Conservation (phyloP, 2,329 filamentous ascomycete species). For the Catunica adiposa region DNA sequence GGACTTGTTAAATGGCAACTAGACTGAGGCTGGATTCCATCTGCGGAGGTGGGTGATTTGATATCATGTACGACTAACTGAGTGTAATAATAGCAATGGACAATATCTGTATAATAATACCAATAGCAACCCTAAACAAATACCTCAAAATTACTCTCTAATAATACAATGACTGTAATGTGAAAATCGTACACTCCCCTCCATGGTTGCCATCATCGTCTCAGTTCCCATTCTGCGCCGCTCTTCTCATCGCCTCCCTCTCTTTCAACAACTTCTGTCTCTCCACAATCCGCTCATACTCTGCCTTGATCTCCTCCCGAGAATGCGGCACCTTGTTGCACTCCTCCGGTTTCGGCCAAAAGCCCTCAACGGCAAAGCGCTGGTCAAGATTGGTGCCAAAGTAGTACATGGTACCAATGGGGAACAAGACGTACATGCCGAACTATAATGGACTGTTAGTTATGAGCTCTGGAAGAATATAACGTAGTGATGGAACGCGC, state of each 20-base stretch:
- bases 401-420: conserved; percentile 99
- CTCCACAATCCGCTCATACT: conserved; percentile 55
- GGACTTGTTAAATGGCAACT: conserved; percentile 17
- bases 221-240: conserved; percentile 16
- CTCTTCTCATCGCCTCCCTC: conserved; percentile 24
- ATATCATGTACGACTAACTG: background rate
- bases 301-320: conserved; percentile 64
- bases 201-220: background rate
- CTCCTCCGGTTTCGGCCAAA: conserved; percentile 77
- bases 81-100: background rate
- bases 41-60: too few relatives aligned
- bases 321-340: conserved; percentile 63
- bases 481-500: conserved; percentile 28
- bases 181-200: background rate
- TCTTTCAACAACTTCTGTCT: conserved; percentile 59
- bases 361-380: conserved; percentile 73
- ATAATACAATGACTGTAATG: too few relatives aligned
- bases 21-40: conserved; percentile 19
- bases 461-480: background rate
- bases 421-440: conserved; percentile 97
- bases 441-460: conserved; percentile 47
- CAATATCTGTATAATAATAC: background rate
- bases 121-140: too few relatives aligned
- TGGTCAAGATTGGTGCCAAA: conserved; percentile 96
- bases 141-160: too few relatives aligned